Percentiles rank a stretch among this genome's conserved stretches.
phyloP scores from a whole-genome alignment of 441 rosid genomes.

The Omphalea diandra region DNA sequence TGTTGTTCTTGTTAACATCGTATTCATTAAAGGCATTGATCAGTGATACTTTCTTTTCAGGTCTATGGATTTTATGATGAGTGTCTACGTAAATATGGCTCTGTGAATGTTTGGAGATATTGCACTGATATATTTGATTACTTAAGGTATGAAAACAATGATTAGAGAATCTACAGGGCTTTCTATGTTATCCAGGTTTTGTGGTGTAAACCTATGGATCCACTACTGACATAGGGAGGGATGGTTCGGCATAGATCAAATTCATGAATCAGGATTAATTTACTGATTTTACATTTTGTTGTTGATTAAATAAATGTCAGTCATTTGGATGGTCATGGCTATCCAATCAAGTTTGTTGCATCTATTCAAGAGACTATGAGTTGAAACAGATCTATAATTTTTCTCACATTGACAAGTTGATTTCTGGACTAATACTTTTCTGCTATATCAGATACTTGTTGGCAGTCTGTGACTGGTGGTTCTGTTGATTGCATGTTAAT shows the following conservation, averaged over 20 bases:
- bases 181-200: constrained; percentile 15
- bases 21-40: constrained; percentile 26
- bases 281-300: neutral
- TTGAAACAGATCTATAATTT: neutral
- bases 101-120: constrained; percentile 95
- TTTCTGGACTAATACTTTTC: neutral
- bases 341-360: neutral
- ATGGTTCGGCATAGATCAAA: neutral
- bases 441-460: neutral
- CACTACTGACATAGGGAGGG: neutral
- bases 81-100: constrained; percentile 87
- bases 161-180: constrained; percentile 9
- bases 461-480: neutral
- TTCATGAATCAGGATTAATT: neutral
- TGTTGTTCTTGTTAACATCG: constrained; percentile 1
- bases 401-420: neutral
- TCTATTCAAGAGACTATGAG: neutral
- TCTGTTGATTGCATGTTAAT: neutral
- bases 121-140: constrained; percentile 97
- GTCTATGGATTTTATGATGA: constrained; percentile 96
- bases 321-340: neutral
- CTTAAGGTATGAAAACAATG: constrained; percentile 53
- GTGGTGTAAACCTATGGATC: constrained; percentile 15
- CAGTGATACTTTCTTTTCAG: constrained; percentile 38
- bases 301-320: neutral